Base-by-base conservation (phyloP, 2,329 filamentous ascomycete genomes). In the Aspergillus ibericus region DNA sequence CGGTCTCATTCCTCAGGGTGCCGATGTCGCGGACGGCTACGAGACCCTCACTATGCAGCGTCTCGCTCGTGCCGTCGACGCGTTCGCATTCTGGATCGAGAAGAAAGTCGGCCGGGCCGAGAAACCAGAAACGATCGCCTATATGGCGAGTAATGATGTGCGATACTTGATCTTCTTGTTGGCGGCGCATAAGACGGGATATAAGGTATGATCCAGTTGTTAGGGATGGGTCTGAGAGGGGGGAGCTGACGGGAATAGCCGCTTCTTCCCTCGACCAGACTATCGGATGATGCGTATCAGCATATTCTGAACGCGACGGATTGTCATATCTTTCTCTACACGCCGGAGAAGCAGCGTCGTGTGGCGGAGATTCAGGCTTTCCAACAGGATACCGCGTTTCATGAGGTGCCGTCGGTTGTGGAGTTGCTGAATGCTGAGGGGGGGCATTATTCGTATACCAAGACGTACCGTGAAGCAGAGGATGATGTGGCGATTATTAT, bases 401-500 rank as follows among this genome's bases (percentile, higher is more conserved):
- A 58, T 15, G 56, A 63, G 27, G 48, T 66, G n/a, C 59, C 61
- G 3, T 38, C 53, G 2, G 29, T 55, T 7, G 20, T 7, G 2
- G 57, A 59, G 4, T 15, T 59, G 4, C 22, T 59, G 15, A 4
- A 13, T 12, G 25, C 16, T 10, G 32, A 16, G 7, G 18, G n/a
- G 5, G 15, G 29, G 10, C 48, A 44, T 2, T 49, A 59, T 62
- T 60, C 63, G 0, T 66, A 54, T 18, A 50, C 35, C 2, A 68
- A 63, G 47, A 56, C 64, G 1, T 67, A 58, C 29, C 51, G 65
- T 7, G 63, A 70, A 13, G 62, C 55, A 0, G 65, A 69, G 40
- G 53, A 72, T 18, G 59, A 69, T 6, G 54, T 64, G 7, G 63
- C 66, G 12, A 47, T 70, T 8, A 70, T 73, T 16, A 68, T 72